Evolutionary conservation across 495 filamentous ascomycete species (phyloP), one percentile per base, ranked within the genome.

Genomic region (Arthonia radiata): DNA sequence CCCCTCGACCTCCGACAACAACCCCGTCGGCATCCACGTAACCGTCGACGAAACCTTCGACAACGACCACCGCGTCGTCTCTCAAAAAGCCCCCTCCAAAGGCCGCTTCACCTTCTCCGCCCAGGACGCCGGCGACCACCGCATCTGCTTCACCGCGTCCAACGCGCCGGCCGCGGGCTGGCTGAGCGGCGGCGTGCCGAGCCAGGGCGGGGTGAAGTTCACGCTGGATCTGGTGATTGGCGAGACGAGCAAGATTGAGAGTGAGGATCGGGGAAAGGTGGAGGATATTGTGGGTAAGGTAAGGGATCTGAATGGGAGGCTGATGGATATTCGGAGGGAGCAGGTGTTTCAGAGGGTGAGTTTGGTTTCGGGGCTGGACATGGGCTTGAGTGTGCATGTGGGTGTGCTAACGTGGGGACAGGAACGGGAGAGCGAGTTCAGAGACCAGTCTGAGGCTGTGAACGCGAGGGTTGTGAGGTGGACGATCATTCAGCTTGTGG

Each of bases 381-480:
- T n/a, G n/a, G n/a, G n/a, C n/a, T 15, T n/a, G 21, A 26, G 29
- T 17, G 29, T 23, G 12, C 19, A 19, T 33, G 25, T 28, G 31
- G 27, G 35, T 21, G 26, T 4, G n/a, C 13, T 1, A 13, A 10
- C 25, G 15, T n/a, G n/a, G n/a, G n/a, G n/a, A n/a, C 30, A 93
- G 82, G 86, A 94, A 61, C 78, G 89, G 26, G 86, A 97, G 48
- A 78, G 80, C 37, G 86, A 94, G 44, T 97, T 97, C 64, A 63
- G 86, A 48, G 86, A 97, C 48, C 86, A 94, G 42, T 91, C 79
- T 27, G 86, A 97, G 47, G 58, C 64, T 23, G 93, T 82, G 29
- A 97, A 97, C 53, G 65, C 68, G 13, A 69, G 83, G 39, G 86
- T 93, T 27, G 74, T 97, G 14, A 68, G 80, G 31, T 97, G 86